phyloP scores from a whole-genome alignment of 495 filamentous ascomycete species.

The Talaromyces adpressus region DNA sequence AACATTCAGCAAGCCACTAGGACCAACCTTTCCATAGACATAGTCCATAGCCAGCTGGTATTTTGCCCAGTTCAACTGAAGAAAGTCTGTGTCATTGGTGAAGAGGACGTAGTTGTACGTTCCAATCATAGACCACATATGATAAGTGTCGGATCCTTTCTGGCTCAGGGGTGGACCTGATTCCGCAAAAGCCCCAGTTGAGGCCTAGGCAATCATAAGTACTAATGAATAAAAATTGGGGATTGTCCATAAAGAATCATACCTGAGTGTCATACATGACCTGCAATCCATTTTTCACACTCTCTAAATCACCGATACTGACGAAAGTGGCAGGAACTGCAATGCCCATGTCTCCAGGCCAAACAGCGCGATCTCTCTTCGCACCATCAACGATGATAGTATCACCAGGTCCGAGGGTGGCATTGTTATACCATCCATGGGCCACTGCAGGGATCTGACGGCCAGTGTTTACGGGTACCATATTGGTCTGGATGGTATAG shows the following conservation, averaged over 20 bases:
- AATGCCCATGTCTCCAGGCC: constrained; percentile 57
- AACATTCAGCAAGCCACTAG: constrained; percentile 47
- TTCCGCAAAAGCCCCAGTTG: constrained; percentile 45
- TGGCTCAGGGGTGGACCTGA: constrained; percentile 52
- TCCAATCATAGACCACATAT: constrained; percentile 58
- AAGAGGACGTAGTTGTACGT: constrained; percentile 57
- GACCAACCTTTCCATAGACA: constrained; percentile 44
- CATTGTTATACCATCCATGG: constrained; percentile 50
- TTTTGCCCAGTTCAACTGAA: constrained; percentile 40
- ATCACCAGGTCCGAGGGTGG: constrained; percentile 44
- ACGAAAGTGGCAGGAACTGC: constrained; percentile 50
- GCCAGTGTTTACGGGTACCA: constrained; percentile 47
- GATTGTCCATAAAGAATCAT: constrained; percentile 1
- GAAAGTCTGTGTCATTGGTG: constrained; percentile 46
- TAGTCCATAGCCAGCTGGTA: constrained; percentile 49
- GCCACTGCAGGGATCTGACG: constrained; percentile 42
- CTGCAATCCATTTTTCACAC: constrained; percentile 54
- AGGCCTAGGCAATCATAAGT: constrained; percentile 11
- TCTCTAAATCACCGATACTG: constrained; percentile 52
- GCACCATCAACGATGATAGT: constrained; percentile 51
- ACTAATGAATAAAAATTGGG: background rate
- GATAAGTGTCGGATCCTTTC: constrained; percentile 53
- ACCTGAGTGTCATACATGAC: constrained; percentile 55
- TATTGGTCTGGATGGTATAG: constrained; percentile 55
- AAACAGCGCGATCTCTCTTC: constrained; percentile 53